phyloP scores from a whole-genome alignment of 139 green algal species.

The Volvox reticuliferus region DNA sequence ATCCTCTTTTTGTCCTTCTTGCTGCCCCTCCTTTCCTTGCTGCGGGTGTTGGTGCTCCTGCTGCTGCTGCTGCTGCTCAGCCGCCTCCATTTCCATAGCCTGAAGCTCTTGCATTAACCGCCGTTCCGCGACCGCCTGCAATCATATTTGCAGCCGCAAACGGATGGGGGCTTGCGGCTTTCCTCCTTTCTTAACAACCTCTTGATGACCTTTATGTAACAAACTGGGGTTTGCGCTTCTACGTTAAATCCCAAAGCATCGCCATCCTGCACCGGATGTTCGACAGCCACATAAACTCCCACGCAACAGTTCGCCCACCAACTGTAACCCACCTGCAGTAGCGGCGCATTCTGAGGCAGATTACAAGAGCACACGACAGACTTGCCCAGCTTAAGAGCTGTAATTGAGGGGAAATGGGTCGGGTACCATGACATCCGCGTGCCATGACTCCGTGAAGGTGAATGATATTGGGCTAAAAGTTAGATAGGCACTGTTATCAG shows the following conservation, averaged over 20 bases:
- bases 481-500: too few species aligned
- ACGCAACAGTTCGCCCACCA: neutral
- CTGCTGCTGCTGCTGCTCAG: neutral
- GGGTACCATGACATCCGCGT: too few species aligned
- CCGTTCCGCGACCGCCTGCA: slow-evolving; percentile 52
- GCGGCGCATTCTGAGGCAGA: slow-evolving; percentile 44
- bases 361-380: slow-evolving; percentile 54
- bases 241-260: too few species aligned
- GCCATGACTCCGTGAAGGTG: too few species aligned
- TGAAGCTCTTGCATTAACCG: slow-evolving; percentile 50
- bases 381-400: slow-evolving; percentile 40
- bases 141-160: neutral
- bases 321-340: slow-evolving; percentile 49
- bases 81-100: slow-evolving; percentile 26
- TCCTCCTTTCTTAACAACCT: too few species aligned
- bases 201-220: too few species aligned
- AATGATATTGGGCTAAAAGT: too few species aligned
- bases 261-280: too few species aligned
- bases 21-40: neutral
- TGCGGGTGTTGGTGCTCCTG: neutral
- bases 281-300: too few species aligned
- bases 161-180: too few species aligned
- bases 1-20: neutral
- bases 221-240: too few species aligned
- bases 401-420: too few species aligned